phyloP scores from a whole-genome alignment of 257 asterid genomes.

The Pogostemon cablin region DNA sequence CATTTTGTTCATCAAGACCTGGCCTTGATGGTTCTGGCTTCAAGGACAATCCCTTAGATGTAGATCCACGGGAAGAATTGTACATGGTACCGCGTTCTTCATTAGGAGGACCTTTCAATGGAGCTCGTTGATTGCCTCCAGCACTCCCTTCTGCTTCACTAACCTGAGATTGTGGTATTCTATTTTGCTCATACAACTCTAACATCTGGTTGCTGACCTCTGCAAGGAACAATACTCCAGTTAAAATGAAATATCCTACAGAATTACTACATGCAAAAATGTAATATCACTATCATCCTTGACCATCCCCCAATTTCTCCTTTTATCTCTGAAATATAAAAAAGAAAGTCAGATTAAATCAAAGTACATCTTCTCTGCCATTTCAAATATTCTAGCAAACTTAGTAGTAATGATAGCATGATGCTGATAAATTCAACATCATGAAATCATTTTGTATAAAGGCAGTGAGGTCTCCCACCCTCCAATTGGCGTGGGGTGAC shows the following conservation, averaged over 20 bases:
- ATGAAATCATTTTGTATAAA: conserved; percentile 18
- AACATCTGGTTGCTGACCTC: conserved; percentile 98
- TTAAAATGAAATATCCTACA: conserved; percentile 23
- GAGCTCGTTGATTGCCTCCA: conserved; percentile 63
- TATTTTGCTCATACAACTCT: conserved; percentile 78
- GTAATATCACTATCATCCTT: conserved; percentile 32
- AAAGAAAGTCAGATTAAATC: conserved; percentile 18
- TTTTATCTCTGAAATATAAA: conserved; percentile 17
- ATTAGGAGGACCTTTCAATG: conserved; percentile 48
- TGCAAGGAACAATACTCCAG: conserved; percentile 51
- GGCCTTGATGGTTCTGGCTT: conserved; percentile 52
- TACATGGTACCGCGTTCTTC: conserved; percentile 46
- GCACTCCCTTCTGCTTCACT: conserved; percentile 82
- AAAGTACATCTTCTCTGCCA: conserved; percentile 27
- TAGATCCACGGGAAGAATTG: conserved; percentile 49
- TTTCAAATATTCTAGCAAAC: background rate
- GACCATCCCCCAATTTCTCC: conserved; percentile 36
- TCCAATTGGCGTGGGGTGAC: conserved; percentile 99
- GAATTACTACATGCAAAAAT: conserved; percentile 10
- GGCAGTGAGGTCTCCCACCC: conserved; percentile 73
- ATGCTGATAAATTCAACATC: conserved; percentile 30
- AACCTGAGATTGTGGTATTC: conserved; percentile 64
- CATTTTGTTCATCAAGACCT: conserved; percentile 34
- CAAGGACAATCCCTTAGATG: conserved; percentile 45
- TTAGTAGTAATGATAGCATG: conserved; percentile 10